Evolutionary conservation across 805 yeast species (phyloP), one percentile per base, ranked within the genome.

Genomic region (Torulaspora franciscae): DNA sequence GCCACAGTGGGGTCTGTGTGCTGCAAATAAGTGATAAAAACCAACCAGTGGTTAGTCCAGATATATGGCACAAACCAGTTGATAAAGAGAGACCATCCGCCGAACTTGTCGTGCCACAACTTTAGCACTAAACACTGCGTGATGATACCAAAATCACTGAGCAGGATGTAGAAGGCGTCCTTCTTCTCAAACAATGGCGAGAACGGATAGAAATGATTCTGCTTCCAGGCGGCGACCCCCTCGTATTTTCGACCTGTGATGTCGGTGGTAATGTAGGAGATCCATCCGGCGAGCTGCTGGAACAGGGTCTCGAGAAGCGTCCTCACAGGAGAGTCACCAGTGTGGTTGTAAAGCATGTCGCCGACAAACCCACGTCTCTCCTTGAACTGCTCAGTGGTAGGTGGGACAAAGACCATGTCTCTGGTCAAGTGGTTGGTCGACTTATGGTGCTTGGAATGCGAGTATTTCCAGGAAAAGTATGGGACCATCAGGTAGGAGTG

Each of bases 391-490:
- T 83, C 80, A 56, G 75, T 76, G 37, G 82, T 79, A 60, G 74
- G 69, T 41, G 95, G 95, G 43, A 86, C 85, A 59, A 83, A 86
- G 39, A 86, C 95, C 82, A 82, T 86, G 64, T 86, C 95, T 63
- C 88, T 77, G 30, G 81, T 71, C 63, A 86, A 59, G 66, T 87
- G 87, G 52, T 93, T 95, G 33, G 95, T 86, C 47, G 90, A 86
- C 74, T 87, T 86, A 74, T 86, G 95, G 70, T 86, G 95, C 75
- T 83, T 85, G 45, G 86, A 79, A 68, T 86, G 95, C 39, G 86
- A 71, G 66, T 72, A 80, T 60, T 85, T 83, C 95, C 95, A 86
- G 7, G 93, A 83, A 65, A 85, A 85, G 71, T 82, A 86, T 37
- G 95, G 95, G 26, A 87, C 95, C 58, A 85, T 64, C 57, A 85